Evolutionary conservation across 169 alveolate genomes (phyloP).

Genomic region (Perkinsus chesapeaki): DNA sequence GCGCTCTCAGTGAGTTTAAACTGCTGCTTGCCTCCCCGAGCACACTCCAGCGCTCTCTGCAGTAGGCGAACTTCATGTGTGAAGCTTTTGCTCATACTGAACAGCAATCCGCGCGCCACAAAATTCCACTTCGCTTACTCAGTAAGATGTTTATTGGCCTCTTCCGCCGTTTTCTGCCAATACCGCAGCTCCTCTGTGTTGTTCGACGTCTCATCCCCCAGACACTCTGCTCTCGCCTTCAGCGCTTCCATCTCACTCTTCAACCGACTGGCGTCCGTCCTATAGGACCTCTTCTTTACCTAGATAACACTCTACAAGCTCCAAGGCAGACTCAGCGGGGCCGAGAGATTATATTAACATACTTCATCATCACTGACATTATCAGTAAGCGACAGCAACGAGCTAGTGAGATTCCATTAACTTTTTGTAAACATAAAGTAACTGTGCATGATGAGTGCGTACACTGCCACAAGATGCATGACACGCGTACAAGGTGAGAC

Average conservation of each 20-base stretch:
- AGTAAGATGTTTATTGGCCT: background rate
- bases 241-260: background rate
- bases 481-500: too few species aligned
- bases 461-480: too few species aligned
- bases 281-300: background rate
- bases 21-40: background rate
- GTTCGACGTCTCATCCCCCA: background rate
- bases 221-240: background rate
- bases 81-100: background rate
- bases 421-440: too few species aligned
- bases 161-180: background rate
- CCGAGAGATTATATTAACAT: too few species aligned
- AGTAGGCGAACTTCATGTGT: background rate
- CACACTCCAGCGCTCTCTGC: background rate
- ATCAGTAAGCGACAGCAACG: too few species aligned
- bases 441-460: too few species aligned
- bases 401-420: too few species aligned
- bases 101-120: background rate
- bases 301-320: too few species aligned
- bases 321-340: too few species aligned
- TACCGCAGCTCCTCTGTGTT: background rate
- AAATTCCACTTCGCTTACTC: background rate
- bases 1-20: background rate
- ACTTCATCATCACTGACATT: too few species aligned
- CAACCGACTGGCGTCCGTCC: background rate